Percentiles rank a stretch among this genome's conserved stretches.
Conservation (phyloP, 2,329 filamentous ascomycete genomes). For the Aspergillus sp. region DNA sequence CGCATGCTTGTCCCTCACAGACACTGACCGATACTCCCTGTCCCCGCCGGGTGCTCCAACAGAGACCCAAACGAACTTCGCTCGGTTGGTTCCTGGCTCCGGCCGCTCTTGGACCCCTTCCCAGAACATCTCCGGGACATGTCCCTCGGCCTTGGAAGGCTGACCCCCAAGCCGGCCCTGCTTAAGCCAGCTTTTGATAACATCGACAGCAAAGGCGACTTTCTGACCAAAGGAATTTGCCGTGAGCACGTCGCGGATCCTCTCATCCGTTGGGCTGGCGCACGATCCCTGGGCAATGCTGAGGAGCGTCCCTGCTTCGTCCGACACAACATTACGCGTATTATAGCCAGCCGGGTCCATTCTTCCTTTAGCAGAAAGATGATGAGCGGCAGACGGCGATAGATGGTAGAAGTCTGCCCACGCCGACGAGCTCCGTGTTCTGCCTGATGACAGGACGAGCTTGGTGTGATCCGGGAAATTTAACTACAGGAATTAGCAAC, state of each 20-base stretch:
- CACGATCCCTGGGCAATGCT: conserved; percentile 29
- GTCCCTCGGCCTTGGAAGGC: conserved; percentile 8
- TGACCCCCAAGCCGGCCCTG: conserved; percentile 30
- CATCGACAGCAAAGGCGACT: conserved; percentile 31
- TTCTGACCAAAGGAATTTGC: conserved; percentile 38
- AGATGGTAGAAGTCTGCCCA: conserved; percentile 43
- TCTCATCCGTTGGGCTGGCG: conserved; percentile 25
- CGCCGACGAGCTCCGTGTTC: conserved; percentile 28
- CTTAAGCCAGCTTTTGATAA: conserved; percentile 32
- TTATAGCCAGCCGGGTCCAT: conserved; percentile 37
- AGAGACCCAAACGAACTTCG: conserved; percentile 44
- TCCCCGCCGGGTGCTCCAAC: conserved; percentile 41
- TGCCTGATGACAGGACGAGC: conserved; percentile 36
- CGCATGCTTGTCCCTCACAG: conserved; percentile 20
- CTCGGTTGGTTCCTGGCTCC: conserved; percentile 35
- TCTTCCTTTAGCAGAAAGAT: conserved; percentile 32
- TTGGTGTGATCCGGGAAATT: conserved; percentile 47
- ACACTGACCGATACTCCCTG: conserved; percentile 32
- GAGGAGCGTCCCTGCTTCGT: conserved; percentile 33
- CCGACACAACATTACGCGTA: conserved; percentile 32
- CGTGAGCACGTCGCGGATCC: conserved; percentile 34
- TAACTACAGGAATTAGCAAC: conserved; percentile 22
- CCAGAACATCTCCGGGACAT: conserved; percentile 27
- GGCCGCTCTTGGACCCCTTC: conserved; percentile 33
- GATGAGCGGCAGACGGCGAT: conserved; percentile 36